phyloP scores from a whole-genome alignment of 352 stramenopile species.

The Pythium utonaiense region DNA sequence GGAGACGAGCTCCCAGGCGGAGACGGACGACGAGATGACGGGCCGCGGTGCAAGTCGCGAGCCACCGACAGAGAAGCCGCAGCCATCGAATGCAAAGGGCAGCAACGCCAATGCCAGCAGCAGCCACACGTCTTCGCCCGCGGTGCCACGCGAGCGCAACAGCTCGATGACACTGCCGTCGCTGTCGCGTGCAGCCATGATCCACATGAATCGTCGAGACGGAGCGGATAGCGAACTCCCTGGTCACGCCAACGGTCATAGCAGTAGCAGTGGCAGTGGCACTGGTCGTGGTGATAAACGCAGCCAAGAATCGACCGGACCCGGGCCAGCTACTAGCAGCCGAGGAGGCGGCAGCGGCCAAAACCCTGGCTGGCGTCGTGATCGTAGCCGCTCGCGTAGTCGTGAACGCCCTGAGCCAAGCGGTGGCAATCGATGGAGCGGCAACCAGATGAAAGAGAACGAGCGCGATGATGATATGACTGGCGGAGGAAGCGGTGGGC shows the following conservation, averaged over 20 bases:
- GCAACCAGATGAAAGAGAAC: slow-evolving; percentile 23
- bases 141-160: slow-evolving; percentile 7
- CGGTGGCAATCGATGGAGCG: slow-evolving; percentile 23
- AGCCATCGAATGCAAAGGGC: neutral
- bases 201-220: slow-evolving; percentile 25
- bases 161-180: slow-evolving; percentile 35
- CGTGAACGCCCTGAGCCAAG: slow-evolving; percentile 23
- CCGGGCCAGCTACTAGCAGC: neutral
- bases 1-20: slow-evolving; percentile 20
- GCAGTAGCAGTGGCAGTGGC: neutral
- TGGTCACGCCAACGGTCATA: neutral
- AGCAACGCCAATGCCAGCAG: neutral
- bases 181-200: slow-evolving; percentile 41
- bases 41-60: neutral
- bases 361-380: slow-evolving; percentile 14
- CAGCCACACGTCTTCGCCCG: neutral
- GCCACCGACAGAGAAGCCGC: neutral
- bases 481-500: slow-evolving; percentile 6
- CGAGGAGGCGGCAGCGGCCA: neutral
- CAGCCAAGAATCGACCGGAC: neutral
- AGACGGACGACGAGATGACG: slow-evolving; percentile 25
- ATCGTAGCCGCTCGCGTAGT: slow-evolving; percentile 29
- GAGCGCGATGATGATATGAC: slow-evolving; percentile 17
- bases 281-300: slow-evolving; percentile 3
- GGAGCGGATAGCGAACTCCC: slow-evolving; percentile 4